Conservation (phyloP, 495 filamentous ascomycete genomes). For the Penicillium egyptiacum region DNA sequence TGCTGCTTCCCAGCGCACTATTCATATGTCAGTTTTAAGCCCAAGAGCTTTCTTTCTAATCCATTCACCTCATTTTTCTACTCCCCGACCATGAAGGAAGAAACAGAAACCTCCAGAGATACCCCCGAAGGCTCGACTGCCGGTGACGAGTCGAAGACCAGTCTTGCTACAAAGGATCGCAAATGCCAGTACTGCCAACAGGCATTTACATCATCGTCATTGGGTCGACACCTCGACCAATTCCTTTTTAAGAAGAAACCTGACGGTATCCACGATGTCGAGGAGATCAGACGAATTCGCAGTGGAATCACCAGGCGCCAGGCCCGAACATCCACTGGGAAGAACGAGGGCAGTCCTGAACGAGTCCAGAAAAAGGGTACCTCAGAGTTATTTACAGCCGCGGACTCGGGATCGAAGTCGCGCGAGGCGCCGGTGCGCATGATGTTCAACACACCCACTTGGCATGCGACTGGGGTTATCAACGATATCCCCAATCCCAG, state of each 20-base stretch:
- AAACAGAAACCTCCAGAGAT: constrained; percentile 26
- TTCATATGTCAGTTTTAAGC: background rate
- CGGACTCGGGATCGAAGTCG: constrained; percentile 30
- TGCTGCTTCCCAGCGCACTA: background rate
- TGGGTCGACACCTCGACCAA: constrained; percentile 89
- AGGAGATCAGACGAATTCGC: constrained; percentile 78
- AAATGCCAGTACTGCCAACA: constrained; percentile 83
- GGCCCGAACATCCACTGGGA: constrained; percentile 60
- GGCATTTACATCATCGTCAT: constrained; percentile 83
- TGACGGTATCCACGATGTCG: constrained; percentile 84
- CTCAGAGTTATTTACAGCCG: constrained; percentile 24
- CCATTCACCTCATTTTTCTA: background rate
- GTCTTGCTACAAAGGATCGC: constrained; percentile 67
- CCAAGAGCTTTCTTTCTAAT: background rate
- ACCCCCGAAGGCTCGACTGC: constrained; percentile 54
- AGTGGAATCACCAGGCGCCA: constrained; percentile 81
- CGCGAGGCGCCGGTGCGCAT: constrained; percentile 48
- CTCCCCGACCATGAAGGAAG: constrained; percentile 26
- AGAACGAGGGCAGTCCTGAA: constrained; percentile 51
- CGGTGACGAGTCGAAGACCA: constrained; percentile 43
- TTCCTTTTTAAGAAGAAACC: constrained; percentile 88
- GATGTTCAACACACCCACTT: constrained; percentile 62
- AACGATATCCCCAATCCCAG: constrained; percentile 64
- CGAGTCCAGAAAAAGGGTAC: constrained; percentile 31
- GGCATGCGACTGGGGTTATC: constrained; percentile 80